These are phyloP conservation scores for Aurantiochytrium sp. DNA, from an alignment of 108 stramenopile genomes.

Conservation along the genomic window DNA sequence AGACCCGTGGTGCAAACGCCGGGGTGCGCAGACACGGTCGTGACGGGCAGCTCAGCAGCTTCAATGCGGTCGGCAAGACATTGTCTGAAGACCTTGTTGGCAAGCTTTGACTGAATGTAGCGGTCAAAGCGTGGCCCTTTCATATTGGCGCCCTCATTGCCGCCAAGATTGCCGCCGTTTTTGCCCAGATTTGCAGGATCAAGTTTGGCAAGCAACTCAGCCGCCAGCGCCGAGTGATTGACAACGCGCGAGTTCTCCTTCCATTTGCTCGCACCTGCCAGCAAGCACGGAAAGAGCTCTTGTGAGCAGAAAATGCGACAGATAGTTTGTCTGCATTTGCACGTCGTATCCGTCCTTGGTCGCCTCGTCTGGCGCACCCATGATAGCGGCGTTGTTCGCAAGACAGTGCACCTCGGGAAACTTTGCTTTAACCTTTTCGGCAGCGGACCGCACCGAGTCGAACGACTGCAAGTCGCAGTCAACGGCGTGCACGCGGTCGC, in stretches of 20 bases:
- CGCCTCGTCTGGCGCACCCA: constrained; percentile 40
- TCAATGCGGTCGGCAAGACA: constrained; percentile 39
- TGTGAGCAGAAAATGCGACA: constrained; percentile 59
- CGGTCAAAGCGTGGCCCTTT: neutral
- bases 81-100: constrained; percentile 51
- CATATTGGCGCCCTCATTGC: neutral
- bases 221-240: constrained; percentile 35
- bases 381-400: constrained; percentile 52
- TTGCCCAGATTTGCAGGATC: constrained; percentile 48
- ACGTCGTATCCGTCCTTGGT: constrained; percentile 60
- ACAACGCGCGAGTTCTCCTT: constrained; percentile 46
- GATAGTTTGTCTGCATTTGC: constrained; percentile 55
- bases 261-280: constrained; percentile 31
- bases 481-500: too few relatives aligned
- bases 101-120: constrained; percentile 47
- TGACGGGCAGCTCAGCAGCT: constrained; percentile 27
- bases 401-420: constrained; percentile 18
- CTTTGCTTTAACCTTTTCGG: too few relatives aligned
- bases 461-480: too few relatives aligned
- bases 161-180: constrained; percentile 45
- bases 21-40: constrained; percentile 16
- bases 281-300: constrained; percentile 42
- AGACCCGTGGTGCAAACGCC: constrained; percentile 14
- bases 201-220: constrained; percentile 23
- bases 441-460: too few relatives aligned